phyloP scores from a whole-genome alignment of 2,329 filamentous ascomycete species.

The Westerdykella aurantiaca region DNA sequence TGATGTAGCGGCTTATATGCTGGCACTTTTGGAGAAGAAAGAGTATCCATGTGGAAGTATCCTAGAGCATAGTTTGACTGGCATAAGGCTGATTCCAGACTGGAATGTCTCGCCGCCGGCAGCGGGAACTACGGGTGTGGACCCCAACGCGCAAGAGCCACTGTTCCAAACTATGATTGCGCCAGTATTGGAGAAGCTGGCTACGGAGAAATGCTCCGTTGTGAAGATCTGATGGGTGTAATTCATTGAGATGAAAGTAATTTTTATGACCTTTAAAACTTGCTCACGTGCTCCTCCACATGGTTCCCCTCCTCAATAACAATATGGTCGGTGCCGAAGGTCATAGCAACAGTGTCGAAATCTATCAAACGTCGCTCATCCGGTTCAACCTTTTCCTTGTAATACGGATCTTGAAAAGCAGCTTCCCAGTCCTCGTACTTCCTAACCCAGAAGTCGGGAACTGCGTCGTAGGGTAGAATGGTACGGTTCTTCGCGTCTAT shows the following conservation, averaged over 20 bases:
- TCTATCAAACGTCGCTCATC: constrained; percentile 21
- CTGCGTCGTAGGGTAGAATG: constrained; percentile 15
- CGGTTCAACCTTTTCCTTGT: constrained; percentile 14
- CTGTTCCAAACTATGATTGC: no score
- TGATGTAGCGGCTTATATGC: no score
- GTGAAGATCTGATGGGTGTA: no score
- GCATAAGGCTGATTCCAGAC: no score
- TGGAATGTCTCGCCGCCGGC: no score
- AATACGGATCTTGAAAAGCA: constrained; percentile 20
- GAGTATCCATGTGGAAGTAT: no score
- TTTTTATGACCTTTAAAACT: background rate
- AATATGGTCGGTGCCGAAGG: constrained; percentile 10
- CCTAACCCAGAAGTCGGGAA: constrained; percentile 22
- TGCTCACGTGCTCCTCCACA: constrained; percentile 4
- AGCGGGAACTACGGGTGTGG: no score
- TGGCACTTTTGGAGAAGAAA: no score
- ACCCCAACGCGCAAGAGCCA: no score
- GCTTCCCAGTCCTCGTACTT: constrained; percentile 20
- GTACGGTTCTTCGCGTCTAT: constrained; percentile 6
- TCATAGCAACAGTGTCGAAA: constrained; percentile 9
- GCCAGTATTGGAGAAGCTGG: no score
- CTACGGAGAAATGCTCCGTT: no score
- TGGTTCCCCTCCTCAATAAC: constrained; percentile 13
- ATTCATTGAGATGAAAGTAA: background rate
- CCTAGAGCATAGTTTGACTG: no score